Conservation (phyloP, 2,329 filamentous ascomycete genomes). For the Cladobotryum protrusum region DNA sequence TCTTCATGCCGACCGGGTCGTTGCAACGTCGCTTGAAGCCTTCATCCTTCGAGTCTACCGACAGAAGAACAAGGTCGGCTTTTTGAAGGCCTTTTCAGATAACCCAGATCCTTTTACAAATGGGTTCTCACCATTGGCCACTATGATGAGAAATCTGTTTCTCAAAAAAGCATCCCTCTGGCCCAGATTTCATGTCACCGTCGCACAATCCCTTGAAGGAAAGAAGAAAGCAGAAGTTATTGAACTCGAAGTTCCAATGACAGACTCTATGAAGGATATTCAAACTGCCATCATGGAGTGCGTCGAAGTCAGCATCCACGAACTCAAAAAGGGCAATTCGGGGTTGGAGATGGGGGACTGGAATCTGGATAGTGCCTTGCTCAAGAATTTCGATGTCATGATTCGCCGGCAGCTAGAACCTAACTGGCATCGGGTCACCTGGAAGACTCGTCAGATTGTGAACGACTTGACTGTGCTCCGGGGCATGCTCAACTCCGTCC, state of each 20-base stretch:
- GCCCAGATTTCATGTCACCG: slow-evolving; percentile 87
- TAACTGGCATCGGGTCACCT: slow-evolving; percentile 94
- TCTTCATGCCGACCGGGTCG: slow-evolving; percentile 79
- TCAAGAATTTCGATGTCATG: slow-evolving; percentile 86
- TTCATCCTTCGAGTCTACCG: slow-evolving; percentile 93
- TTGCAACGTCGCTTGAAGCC: slow-evolving; percentile 84
- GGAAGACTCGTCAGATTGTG: slow-evolving; percentile 91
- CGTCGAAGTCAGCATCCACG: slow-evolving; percentile 88
- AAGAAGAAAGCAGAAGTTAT: slow-evolving; percentile 94
- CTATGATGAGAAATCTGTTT: slow-evolving; percentile 86
- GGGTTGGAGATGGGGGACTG: slow-evolving; percentile 95
- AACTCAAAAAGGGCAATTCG: slow-evolving; percentile 84
- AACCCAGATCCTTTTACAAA: slow-evolving; percentile 83
- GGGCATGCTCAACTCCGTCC: slow-evolving; percentile 71
- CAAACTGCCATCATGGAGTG: slow-evolving; percentile 94
- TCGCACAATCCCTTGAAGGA: slow-evolving; percentile 84
- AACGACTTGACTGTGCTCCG: slow-evolving; percentile 79
- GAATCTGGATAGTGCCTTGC: slow-evolving; percentile 87
- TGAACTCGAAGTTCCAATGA: slow-evolving; percentile 94
- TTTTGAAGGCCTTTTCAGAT: slow-evolving; percentile 94
- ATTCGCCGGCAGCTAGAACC: slow-evolving; percentile 87
- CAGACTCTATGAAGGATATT: slow-evolving; percentile 84
- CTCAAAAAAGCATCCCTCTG: slow-evolving; percentile 82
- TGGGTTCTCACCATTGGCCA: slow-evolving; percentile 81
- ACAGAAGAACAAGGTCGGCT: slow-evolving; percentile 89